These are phyloP conservation scores for Castanea mollissima DNA, from an alignment of 306 rosid species.

Conservation along the genomic window DNA sequence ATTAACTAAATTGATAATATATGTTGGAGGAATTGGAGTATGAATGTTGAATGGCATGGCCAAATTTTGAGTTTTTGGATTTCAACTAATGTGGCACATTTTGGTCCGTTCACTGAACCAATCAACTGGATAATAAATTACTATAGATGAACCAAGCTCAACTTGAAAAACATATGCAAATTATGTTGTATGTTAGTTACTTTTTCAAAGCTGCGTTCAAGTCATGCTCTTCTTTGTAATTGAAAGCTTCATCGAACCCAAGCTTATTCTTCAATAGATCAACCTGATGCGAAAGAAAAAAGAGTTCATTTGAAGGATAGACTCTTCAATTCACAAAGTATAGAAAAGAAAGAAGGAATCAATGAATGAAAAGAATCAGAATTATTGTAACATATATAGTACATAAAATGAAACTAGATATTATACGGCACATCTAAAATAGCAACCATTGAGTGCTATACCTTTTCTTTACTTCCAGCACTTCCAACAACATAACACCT, in stretches of 20 bases:
- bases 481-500: slow-evolving; percentile 3
- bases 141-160: too few relatives aligned
- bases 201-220: slow-evolving; percentile 7
- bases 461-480: slow-evolving; percentile 3
- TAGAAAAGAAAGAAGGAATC: too few relatives aligned
- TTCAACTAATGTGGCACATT: too few relatives aligned
- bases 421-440: too few relatives aligned
- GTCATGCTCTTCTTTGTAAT: slow-evolving; percentile 25
- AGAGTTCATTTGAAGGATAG: not conserved
- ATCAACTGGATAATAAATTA: too few relatives aligned
- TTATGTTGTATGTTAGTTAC: not conserved
- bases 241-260: slow-evolving; percentile 23
- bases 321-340: too few relatives aligned
- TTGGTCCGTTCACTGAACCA: too few relatives aligned
- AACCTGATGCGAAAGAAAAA: not conserved
- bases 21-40: too few relatives aligned
- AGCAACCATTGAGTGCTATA: not conserved
- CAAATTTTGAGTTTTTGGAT: too few relatives aligned
- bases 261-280: slow-evolving; percentile 22
- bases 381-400: not conserved
- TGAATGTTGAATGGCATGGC: too few relatives aligned
- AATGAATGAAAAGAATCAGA: not conserved
- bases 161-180: not conserved
- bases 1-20: too few relatives aligned
- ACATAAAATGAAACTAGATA: too few relatives aligned